phyloP scores from a whole-genome alignment of 2,329 filamentous ascomycete species.

The Plenodomus biglobosus region DNA sequence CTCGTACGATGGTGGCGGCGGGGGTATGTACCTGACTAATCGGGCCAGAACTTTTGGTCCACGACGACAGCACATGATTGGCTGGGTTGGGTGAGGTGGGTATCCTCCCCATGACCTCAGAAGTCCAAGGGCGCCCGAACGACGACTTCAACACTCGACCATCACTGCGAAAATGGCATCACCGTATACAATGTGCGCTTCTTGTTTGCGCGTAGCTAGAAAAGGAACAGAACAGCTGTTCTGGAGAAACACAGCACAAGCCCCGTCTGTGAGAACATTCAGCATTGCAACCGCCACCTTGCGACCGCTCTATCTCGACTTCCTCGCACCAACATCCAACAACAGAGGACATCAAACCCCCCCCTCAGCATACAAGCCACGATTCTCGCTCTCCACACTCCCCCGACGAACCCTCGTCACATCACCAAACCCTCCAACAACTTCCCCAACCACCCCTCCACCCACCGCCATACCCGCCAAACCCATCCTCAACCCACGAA shows the following conservation, averaged over 20 bases:
- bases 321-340: slow-evolving; percentile 33
- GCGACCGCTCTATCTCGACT: slow-evolving; percentile 33
- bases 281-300: slow-evolving; percentile 24
- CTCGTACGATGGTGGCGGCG: slow-evolving; percentile 16
- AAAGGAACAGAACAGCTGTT: background rate
- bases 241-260: slow-evolving; percentile 3
- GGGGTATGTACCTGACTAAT: slow-evolving; percentile 17
- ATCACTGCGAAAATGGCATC: slow-evolving; percentile 25
- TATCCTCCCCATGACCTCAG: slow-evolving; percentile 18
- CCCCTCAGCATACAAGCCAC: slow-evolving; percentile 30
- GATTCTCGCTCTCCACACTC: slow-evolving; percentile 1
- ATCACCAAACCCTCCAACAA: slow-evolving; percentile 23
- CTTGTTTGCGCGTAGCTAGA: slow-evolving; percentile 32
- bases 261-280: slow-evolving; percentile 19
- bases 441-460: slow-evolving; percentile 24
- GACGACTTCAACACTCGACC: slow-evolving; percentile 1
- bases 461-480: slow-evolving; percentile 31
- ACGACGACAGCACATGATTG: slow-evolving; percentile 10
- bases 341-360: background rate
- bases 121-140: slow-evolving; percentile 1
- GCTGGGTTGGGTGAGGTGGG: slow-evolving; percentile 3
- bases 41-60: slow-evolving; percentile 14
- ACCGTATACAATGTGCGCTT: slow-evolving; percentile 32
- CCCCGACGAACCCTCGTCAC: slow-evolving; percentile 40
- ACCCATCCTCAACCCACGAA: slow-evolving; percentile 67